Evolutionary conservation across 1,284 basidiomycete species (phyloP), one percentile per base, ranked within the genome.

Genomic region (Apiotrichum gracile): DNA sequence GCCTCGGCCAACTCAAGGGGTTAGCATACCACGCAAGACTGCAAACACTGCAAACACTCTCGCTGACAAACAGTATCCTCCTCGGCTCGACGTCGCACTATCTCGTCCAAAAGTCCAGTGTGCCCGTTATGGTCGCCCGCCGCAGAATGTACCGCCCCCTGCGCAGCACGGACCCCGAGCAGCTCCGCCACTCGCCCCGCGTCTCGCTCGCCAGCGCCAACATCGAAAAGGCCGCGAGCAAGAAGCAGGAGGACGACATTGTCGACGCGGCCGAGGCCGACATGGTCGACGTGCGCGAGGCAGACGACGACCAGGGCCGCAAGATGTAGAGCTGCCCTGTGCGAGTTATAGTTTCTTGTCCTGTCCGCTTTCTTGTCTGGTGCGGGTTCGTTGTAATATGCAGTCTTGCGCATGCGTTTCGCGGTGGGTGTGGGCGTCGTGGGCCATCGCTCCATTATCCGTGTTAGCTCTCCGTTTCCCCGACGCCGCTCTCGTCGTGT

Each of bases 51-150:
- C 33, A 29, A 29, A 52, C 42, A 9, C 4, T 13, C 25, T 33
- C 24, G 40, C 49, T 56, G 43, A 49, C 14, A 22, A 19, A 22
- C 65, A 91, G 92, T 24, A 94, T 97, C 66, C 80, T 97, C 7
- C 85, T 97, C 34, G 93, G 93, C n/a, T 94, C 91, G 4, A 97
- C 92, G 1, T 94, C 90, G 4, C 91, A 97, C 74, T 98, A 98
- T 71, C 84, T 97, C 46, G 91, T 97, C 40, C 91, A 91, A 77
- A 91, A 91, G 76, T 88, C 85, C 51, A 87, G 85, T 5, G 90
- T 90, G 0, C 92, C 88, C 3, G 91, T 93, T 54, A 93, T 93
- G 91, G 86, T 91, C 47, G 87, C 88, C 9, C 86, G 88, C 38
- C 83, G 88, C 45, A 80, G 88, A 6, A 82, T 91, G 64, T 87